These are phyloP conservation scores for Rhododendron henanense DNA, from an alignment of 148 eudicot genomes.

Conservation along the genomic window DNA sequence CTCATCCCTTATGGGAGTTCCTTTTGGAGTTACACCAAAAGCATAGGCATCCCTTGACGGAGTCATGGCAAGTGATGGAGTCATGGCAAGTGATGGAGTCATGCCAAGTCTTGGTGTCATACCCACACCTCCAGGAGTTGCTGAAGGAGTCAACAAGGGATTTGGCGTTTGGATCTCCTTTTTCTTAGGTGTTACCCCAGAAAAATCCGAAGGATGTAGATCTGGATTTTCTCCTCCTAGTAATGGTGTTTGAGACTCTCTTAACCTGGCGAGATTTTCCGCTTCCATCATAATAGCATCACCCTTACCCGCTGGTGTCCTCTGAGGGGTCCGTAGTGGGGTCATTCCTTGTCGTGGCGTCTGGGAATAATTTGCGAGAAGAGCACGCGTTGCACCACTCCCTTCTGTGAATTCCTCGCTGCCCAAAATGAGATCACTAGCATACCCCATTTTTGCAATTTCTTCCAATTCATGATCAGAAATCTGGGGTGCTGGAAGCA, in stretches of 20 bases:
- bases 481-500: constrained; percentile 96
- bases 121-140: constrained; percentile 75
- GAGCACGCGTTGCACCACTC: constrained; percentile 93
- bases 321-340: constrained; percentile 89
- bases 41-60: constrained; percentile 79
- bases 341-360: constrained; percentile 96
- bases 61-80: constrained; percentile 88
- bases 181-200: constrained; percentile 97
- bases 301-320: constrained; percentile 95
- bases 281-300: constrained; percentile 99
- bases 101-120: constrained; percentile 81
- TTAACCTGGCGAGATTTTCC: constrained; percentile 79
- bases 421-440: constrained; percentile 67
- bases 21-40: constrained; percentile 82
- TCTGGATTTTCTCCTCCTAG: constrained; percentile 96
- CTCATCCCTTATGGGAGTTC: constrained; percentile 93
- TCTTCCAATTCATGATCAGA: constrained; percentile 92
- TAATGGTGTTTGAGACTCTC: constrained; percentile 93
- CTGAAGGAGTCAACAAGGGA: constrained; percentile 76
- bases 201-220: constrained; percentile 94
- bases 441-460: constrained; percentile 85
- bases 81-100: constrained; percentile 87
- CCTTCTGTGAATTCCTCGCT: constrained; percentile 82
- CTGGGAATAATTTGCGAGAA: constrained; percentile 84
- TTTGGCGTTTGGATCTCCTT: constrained; percentile 92